Conservation (phyloP, 441 rosid genomes). For the Erysimum cheiri region DNA sequence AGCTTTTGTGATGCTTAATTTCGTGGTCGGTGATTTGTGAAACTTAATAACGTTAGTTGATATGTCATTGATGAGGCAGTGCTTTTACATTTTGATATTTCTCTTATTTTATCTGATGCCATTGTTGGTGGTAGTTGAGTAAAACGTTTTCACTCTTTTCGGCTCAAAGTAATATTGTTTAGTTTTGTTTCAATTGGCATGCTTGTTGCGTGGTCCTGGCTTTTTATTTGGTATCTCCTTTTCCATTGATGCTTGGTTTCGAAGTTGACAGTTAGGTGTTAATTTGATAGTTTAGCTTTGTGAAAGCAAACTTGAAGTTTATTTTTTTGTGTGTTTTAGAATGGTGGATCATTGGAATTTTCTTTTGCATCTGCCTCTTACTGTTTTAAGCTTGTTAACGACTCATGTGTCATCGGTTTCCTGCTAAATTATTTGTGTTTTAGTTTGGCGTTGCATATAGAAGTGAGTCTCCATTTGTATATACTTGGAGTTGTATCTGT, state of each 20-base stretch:
- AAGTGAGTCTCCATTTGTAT: constrained; percentile 3
- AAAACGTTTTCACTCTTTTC: constrained; percentile 12
- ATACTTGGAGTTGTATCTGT: background rate
- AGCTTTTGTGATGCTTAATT: constrained; percentile 27
- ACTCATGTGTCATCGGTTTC: constrained; percentile 15
- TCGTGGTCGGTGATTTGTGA: constrained; percentile 28
- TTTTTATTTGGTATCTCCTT: background rate
- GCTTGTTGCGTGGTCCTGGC: constrained; percentile 10
- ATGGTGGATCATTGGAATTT: background rate
- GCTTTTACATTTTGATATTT: constrained; percentile 4
- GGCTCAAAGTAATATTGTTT: constrained; percentile 1
- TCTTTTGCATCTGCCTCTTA: background rate
- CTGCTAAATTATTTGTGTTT: constrained; percentile 11
- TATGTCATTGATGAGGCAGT: constrained; percentile 21
- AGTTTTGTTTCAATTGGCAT: constrained; percentile 26
- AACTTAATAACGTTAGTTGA: constrained; percentile 15
- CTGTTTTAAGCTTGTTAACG: constrained; percentile 5
- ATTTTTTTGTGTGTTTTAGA: background rate
- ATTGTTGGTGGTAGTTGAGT: constrained; percentile 31
- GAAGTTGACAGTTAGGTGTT: constrained; percentile 3
- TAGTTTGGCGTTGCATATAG: background rate
- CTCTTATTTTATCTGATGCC: constrained; percentile 10
- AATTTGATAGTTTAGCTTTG: background rate
- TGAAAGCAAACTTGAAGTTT: background rate
- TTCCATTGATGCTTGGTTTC: constrained; percentile 1